phyloP scores from a whole-genome alignment of 1,139 yeast species.

The Debaryomyces sp. region DNA sequence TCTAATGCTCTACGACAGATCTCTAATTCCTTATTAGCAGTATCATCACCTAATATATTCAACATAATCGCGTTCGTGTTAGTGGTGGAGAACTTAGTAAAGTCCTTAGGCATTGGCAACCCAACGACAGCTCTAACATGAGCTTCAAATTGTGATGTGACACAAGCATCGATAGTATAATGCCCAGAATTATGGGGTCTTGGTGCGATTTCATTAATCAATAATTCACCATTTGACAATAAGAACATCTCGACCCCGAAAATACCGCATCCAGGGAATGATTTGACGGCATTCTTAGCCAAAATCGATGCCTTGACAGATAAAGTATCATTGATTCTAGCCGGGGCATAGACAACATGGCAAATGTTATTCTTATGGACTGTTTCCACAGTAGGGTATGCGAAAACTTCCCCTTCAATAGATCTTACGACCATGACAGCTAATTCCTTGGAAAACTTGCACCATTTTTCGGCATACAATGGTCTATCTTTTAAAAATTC shows the following conservation, averaged over 20 bases:
- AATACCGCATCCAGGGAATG: conserved; percentile 94
- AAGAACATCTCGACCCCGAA: conserved; percentile 98
- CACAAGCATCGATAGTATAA: conserved; percentile 95
- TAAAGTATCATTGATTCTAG: conserved; percentile 75
- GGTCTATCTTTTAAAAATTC: conserved; percentile 68
- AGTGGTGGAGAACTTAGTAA: conserved; percentile 74
- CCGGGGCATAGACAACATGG: conserved; percentile 95
- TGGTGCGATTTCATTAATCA: conserved; percentile 95
- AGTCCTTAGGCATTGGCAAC: conserved; percentile 82
- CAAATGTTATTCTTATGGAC: conserved; percentile 89
- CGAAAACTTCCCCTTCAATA: conserved; percentile 75
- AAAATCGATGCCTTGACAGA: conserved; percentile 71
- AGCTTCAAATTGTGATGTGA: conserved; percentile 96
- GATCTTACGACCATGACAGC: conserved; percentile 97
- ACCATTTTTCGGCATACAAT: conserved; percentile 95
- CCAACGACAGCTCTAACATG: conserved; percentile 90
- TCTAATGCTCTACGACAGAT: conserved; percentile 79
- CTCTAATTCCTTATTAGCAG: conserved; percentile 65
- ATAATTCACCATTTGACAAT: conserved; percentile 67
- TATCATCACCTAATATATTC: conserved; percentile 77
- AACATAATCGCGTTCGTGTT: conserved; percentile 88
- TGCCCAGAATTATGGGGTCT: conserved; percentile 99
- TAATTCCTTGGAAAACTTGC: conserved; percentile 87
- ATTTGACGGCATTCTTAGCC: conserved; percentile 84
- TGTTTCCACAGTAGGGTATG: conserved; percentile 96